These are phyloP conservation scores for Yarrowia keelungensis DNA, from an alignment of 805 yeast species.

Conservation along the genomic window DNA sequence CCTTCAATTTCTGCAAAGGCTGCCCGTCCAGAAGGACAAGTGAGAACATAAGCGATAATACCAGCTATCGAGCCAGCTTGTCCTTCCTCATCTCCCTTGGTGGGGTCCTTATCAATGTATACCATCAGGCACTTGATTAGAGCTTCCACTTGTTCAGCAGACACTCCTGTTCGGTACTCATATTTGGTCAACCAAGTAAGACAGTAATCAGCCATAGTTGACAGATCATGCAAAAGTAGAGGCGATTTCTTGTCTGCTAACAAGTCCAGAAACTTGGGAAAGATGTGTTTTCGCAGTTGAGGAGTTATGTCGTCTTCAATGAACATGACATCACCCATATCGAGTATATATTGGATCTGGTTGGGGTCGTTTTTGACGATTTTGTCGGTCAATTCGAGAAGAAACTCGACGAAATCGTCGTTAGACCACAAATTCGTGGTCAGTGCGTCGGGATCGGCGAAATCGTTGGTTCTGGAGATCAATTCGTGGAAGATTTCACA, in stretches of 20 bases:
- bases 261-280: constrained; percentile 20
- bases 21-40: constrained; percentile 17
- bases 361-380: constrained; percentile 5
- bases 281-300: neutral
- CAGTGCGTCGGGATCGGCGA: neutral
- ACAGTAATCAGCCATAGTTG: constrained; percentile 23
- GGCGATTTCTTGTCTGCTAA: constrained; percentile 4
- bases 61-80: neutral
- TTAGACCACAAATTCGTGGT: neutral
- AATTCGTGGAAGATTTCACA: constrained; percentile 30
- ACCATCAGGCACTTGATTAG: constrained; percentile 4
- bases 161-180: constrained; percentile 7
- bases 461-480: neutral
- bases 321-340: constrained; percentile 2
- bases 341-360: constrained; percentile 12
- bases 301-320: neutral
- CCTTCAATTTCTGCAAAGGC: constrained; percentile 25
- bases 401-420: constrained; percentile 6
- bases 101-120: constrained; percentile 5
- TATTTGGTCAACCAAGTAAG: constrained; percentile 14
- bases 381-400: constrained; percentile 19
- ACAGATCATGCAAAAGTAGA: constrained; percentile 6
- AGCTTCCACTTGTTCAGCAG: constrained; percentile 4
- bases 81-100: constrained; percentile 33
- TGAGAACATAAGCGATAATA: neutral